Evolutionary conservation across 495 filamentous ascomycete species (phyloP).

Genomic region (Trichoderma virens): DNA sequence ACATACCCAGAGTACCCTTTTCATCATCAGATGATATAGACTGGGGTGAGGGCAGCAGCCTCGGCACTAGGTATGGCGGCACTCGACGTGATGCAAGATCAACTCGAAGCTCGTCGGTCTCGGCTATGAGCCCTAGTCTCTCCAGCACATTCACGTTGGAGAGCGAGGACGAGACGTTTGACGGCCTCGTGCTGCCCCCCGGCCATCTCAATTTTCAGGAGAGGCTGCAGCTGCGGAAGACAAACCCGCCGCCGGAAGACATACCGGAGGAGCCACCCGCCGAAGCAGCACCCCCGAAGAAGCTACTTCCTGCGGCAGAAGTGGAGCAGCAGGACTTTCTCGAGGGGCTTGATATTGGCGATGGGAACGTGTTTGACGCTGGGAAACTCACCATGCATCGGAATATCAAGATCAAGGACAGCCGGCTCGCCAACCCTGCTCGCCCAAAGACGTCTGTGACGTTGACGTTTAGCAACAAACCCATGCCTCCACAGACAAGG

Average conservation of each 20-base stretch:
- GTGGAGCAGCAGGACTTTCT: slow-evolving; percentile 74
- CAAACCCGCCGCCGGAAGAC: slow-evolving; percentile 40
- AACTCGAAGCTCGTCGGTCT: slow-evolving; percentile 75
- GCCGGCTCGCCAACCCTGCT: slow-evolving; percentile 54
- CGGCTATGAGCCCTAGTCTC: slow-evolving; percentile 82
- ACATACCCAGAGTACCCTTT: slow-evolving; percentile 47
- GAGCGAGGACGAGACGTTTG: slow-evolving; percentile 86
- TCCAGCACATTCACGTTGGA: slow-evolving; percentile 86
- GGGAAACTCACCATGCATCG: slow-evolving; percentile 81
- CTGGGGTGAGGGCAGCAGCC: slow-evolving; percentile 79
- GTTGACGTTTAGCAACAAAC: slow-evolving; percentile 81
- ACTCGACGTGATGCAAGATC: slow-evolving; percentile 70
- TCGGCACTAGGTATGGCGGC: slow-evolving; percentile 81
- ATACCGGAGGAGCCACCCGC: slow-evolving; percentile 21
- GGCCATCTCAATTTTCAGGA: slow-evolving; percentile 76
- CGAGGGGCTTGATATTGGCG: slow-evolving; percentile 77
- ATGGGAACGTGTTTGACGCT: slow-evolving; percentile 70
- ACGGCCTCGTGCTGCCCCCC: slow-evolving; percentile 74
- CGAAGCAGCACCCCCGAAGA: slow-evolving; percentile 18
- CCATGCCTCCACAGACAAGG: slow-evolving; percentile 29
- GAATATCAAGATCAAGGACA: slow-evolving; percentile 79
- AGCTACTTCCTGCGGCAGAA: slow-evolving; percentile 17
- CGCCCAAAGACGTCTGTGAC: slow-evolving; percentile 70
- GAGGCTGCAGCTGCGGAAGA: slow-evolving; percentile 61
- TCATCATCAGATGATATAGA: slow-evolving; percentile 69